These are phyloP conservation scores for Xylariaceae sp. DNA, from an alignment of 2,329 filamentous ascomycete genomes.

Conservation along the genomic window DNA sequence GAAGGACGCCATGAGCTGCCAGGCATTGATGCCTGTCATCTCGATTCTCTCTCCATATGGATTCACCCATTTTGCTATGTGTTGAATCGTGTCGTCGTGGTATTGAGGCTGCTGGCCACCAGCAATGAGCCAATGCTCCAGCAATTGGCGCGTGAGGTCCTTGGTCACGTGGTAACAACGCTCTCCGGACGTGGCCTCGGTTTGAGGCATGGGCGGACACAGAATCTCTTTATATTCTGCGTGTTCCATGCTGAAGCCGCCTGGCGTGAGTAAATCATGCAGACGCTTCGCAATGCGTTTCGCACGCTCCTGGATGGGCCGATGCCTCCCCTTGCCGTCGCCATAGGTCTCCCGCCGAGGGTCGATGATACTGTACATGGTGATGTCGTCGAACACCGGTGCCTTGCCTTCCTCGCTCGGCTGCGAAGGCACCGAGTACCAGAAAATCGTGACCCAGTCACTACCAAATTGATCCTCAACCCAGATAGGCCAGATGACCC, in stretches of 20 bases:
- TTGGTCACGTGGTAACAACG: constrained; percentile 27
- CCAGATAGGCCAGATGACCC: constrained; percentile 28
- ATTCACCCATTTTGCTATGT: constrained; percentile 22
- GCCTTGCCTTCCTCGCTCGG: neutral
- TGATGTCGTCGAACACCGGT: constrained; percentile 11
- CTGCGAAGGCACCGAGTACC: constrained; percentile 9
- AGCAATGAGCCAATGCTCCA: neutral
- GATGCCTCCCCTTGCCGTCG: constrained; percentile 7
- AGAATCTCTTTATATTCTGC: neutral
- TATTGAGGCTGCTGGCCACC: neutral
- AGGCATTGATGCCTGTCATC: constrained; percentile 30
- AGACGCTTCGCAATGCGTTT: constrained; percentile 12
- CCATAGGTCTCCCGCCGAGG: constrained; percentile 16
- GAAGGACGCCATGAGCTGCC: constrained; percentile 25
- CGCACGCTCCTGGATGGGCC: constrained; percentile 7
- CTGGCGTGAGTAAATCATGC: constrained; percentile 6
- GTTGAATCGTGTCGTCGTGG: constrained; percentile 7
- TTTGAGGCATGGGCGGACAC: constrained; percentile 21
- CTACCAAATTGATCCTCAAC: constrained; percentile 27
- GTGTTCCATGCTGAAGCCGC: constrained; percentile 4
- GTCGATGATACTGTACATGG: constrained; percentile 21
- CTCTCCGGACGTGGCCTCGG: constrained; percentile 26
- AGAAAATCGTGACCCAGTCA: constrained; percentile 23
- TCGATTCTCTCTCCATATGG: constrained; percentile 27
- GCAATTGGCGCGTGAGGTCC: constrained; percentile 14